phyloP scores from a whole-genome alignment of 768 basidiomycete species.

The Hydnomerulius pinastri region DNA sequence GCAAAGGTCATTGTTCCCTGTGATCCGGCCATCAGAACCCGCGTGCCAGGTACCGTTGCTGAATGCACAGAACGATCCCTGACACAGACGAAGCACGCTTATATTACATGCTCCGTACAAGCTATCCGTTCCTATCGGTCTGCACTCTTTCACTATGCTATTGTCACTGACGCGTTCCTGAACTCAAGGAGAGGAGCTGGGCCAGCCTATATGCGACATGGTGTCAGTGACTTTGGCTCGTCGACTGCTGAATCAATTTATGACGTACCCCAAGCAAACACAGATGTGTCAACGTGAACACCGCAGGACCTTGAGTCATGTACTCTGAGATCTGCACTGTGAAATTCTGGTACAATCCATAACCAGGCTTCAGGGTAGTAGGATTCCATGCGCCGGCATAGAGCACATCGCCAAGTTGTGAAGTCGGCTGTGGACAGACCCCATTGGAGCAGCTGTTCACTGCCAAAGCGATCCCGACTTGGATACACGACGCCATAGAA shows the following conservation, averaged over 20 bases:
- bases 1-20: background rate
- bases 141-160: conserved; percentile 1
- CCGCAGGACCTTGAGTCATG: conserved; percentile 10
- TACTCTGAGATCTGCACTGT: conserved; percentile 14
- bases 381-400: conserved; percentile 23
- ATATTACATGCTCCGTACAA: background rate
- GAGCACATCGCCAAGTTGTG: conserved; percentile 16
- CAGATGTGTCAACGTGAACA: conserved; percentile 20
- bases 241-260: background rate
- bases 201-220: conserved; percentile 8
- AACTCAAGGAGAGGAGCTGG: conserved; percentile 21
- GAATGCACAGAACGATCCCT: background rate
- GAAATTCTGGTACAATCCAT: conserved; percentile 24
- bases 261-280: conserved; percentile 15
- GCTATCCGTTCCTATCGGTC: background rate
- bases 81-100: background rate
- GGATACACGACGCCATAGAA: conserved; percentile 17
- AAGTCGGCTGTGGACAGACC: conserved; percentile 14
- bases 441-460: conserved; percentile 17
- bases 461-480: conserved; percentile 23
- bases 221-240: background rate
- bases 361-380: background rate
- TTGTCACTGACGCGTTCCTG: conserved; percentile 19
- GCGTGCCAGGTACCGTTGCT: background rate
- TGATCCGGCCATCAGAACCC: background rate